phyloP scores from a whole-genome alignment of 139 green algal genomes.

The Coccomyxa sp. region DNA sequence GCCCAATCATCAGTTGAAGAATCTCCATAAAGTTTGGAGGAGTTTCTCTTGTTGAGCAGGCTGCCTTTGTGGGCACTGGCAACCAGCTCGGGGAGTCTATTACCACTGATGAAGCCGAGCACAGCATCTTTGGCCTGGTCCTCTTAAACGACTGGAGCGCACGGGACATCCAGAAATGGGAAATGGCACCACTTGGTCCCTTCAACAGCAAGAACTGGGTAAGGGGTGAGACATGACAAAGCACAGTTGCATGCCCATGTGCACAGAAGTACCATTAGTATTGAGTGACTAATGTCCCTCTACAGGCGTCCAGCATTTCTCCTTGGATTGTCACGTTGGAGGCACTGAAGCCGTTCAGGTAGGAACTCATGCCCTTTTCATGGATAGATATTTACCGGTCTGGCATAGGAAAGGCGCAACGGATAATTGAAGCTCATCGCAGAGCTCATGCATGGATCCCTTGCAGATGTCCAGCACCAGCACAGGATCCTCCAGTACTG shows the following conservation, averaged over 20 bases:
- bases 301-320: slow-evolving; percentile 75
- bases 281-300: neutral
- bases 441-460: too few species aligned
- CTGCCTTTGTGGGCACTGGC: slow-evolving; percentile 61
- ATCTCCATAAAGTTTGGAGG: too few species aligned
- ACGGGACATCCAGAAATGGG: slow-evolving; percentile 91
- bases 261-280: neutral
- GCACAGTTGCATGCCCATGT: neutral
- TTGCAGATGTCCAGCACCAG: slow-evolving; percentile 32
- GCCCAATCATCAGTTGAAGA: too few species aligned
- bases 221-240: neutral
- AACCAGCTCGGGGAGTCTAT: slow-evolving; percentile 74
- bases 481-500: slow-evolving; percentile 64
- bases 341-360: slow-evolving; percentile 79
- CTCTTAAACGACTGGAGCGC: slow-evolving; percentile 97
- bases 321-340: slow-evolving; percentile 91
- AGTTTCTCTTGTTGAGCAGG: slow-evolving; percentile 27
- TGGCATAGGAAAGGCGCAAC: too few species aligned
- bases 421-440: too few species aligned
- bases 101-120: slow-evolving; percentile 40
- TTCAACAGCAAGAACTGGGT: slow-evolving; percentile 94
- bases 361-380: neutral
- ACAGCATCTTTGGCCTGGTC: slow-evolving; percentile 88
- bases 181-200: slow-evolving; percentile 88
- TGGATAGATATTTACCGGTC: too few species aligned